phyloP scores from a whole-genome alignment of 352 stramenopile genomes.

The Elongisporangium undulatum region DNA sequence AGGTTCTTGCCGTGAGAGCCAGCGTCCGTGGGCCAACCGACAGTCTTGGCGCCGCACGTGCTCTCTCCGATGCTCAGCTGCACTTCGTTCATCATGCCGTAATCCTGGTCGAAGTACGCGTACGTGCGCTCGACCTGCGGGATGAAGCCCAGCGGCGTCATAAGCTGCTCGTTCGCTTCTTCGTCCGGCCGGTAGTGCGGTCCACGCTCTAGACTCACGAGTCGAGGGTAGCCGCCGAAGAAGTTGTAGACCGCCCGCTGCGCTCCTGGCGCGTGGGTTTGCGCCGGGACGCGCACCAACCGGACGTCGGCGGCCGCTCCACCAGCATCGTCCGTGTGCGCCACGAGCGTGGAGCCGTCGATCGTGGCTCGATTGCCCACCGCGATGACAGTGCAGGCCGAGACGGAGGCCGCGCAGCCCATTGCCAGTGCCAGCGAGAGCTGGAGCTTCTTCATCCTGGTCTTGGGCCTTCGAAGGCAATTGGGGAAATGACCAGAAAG shows the following conservation, averaged over 20 bases:
- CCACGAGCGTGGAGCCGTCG: conserved; percentile 85
- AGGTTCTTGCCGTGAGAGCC: conserved; percentile 72
- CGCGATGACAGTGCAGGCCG: conserved; percentile 85
- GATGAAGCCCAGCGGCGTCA: conserved; percentile 75
- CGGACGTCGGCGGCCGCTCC: conserved; percentile 82
- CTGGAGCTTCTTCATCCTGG: conserved; percentile 3
- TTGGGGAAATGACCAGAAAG: not conserved
- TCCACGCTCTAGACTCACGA: conserved; percentile 69
- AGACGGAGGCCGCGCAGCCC: not conserved
- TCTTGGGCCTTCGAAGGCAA: not conserved
- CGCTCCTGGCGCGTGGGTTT: conserved; percentile 38
- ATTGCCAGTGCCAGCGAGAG: not conserved
- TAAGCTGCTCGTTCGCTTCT: conserved; percentile 22
- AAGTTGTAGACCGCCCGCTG: conserved; percentile 68
- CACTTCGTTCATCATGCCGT: conserved; percentile 95
- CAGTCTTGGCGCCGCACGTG: conserved; percentile 87
- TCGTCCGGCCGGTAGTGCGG: conserved; percentile 46
- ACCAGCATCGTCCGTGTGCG: conserved; percentile 85
- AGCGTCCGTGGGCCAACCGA: conserved; percentile 60
- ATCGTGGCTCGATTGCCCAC: conserved; percentile 69
- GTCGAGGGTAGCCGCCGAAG: conserved; percentile 62
- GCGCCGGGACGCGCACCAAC: conserved; percentile 88
- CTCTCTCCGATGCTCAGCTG: conserved; percentile 93
- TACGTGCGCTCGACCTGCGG: conserved; percentile 91
- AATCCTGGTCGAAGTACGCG: conserved; percentile 92